Evolutionary conservation across 2,329 filamentous ascomycete genomes (phyloP), one percentile per base, ranked within the genome.

Genomic region (Exophiala sp.): DNA sequence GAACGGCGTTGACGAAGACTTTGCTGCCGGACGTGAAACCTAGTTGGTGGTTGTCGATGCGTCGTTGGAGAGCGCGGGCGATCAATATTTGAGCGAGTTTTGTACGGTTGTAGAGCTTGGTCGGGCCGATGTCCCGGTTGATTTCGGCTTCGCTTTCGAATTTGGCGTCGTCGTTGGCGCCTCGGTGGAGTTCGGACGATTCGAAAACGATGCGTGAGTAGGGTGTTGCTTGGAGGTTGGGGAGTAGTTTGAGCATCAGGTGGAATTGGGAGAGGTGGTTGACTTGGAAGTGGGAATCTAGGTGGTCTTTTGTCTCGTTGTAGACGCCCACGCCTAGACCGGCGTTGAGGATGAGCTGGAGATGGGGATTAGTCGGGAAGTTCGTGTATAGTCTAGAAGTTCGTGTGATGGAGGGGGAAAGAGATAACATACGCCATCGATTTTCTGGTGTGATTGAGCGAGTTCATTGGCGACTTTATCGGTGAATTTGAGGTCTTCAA

Each of bases 1-100:
- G 77, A 5, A 72, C 75, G 0, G 75, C 75, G 48, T 78, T 78
- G 62, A 78, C 72, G 68, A 70, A 78, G 38, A 60, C 54, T 2
- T 64, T 44, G 8, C 21, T 34, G 20, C 54, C 52, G 4, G 41
- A 20, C 32, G 36, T 8, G 39, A 65, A 64, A n/a, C 67, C 69
- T 11, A 75, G 62, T 53, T 75, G 57, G 8, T 69, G 68, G 3
- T 66, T 65, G 21, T 66, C 63, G 50, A 72, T 70, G 14, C 73
- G 69, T 20, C 69, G 65, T 24, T 71, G 63, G 1, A 80, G 63
- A 1, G 74, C 71, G 6, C 69, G 71, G 8, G 73, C 67, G 39
- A 78, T 75, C 5, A 79, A 65, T 11, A 80, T 65, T 54, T 78
- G 72, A 1, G 76, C 76, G 11, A 80, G 72, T 62, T 80, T 80